These are phyloP conservation scores for Xylaria grammica DNA, from an alignment of 495 filamentous ascomycete genomes.

Conservation along the genomic window DNA sequence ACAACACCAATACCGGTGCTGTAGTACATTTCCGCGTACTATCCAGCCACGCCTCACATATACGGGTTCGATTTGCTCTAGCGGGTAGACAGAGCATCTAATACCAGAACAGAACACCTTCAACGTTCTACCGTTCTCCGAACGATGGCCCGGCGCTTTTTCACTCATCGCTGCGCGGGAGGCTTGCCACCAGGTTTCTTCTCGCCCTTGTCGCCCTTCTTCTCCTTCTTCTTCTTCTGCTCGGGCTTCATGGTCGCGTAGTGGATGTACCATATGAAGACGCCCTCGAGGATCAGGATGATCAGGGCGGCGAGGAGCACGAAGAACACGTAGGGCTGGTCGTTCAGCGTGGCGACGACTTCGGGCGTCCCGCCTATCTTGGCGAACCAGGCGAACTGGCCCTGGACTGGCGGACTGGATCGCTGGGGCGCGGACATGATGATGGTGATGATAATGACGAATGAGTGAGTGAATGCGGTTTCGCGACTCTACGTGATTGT, in stretches of 20 bases:
- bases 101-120: background rate
- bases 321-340: constrained; percentile 58
- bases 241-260: constrained; percentile 57
- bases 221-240: constrained; percentile 53
- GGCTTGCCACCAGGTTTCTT: constrained; percentile 38
- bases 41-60: background rate
- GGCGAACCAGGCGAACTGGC: constrained; percentile 55
- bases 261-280: constrained; percentile 57
- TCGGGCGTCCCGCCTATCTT: constrained; percentile 53
- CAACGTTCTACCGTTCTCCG: background rate
- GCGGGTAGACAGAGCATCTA: background rate
- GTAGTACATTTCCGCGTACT: background rate
- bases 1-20: background rate
- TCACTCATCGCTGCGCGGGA: constrained; percentile 34
- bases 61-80: background rate
- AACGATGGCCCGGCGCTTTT: background rate
- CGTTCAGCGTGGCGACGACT: constrained; percentile 57
- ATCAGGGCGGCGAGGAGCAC: constrained; percentile 54
- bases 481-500: background rate
- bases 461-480: background rate
- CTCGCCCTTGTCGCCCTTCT: constrained; percentile 29
- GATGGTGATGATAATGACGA: background rate
- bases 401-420: constrained; percentile 26
- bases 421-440: constrained; percentile 12
- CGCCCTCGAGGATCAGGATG: constrained; percentile 45